Evolutionary conservation across 169 alveolate genomes (phyloP), one percentile per base, ranked within the genome.

Genomic region (Babesia sp.): DNA sequence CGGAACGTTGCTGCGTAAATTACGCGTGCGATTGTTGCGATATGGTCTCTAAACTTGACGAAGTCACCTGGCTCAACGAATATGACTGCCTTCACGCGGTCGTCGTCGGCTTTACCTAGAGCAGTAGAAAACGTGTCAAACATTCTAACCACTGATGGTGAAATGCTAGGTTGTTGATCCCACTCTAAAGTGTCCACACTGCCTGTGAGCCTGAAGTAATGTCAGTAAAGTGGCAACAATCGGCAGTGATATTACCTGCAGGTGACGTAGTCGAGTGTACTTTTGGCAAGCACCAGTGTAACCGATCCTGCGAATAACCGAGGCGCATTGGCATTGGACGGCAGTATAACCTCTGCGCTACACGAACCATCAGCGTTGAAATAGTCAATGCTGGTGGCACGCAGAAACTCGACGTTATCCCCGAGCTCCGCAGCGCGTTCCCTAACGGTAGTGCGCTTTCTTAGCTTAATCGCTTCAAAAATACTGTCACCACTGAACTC

Each of bases 121-220:
- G 93, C 87, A 22, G 45, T 72, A 26, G 91, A 48, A 36, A 88
- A 59, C 24, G 90, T 68, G 75, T 88, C 84, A 67, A 88, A 88
- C 93, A 84, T 88, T 5, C 68, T 85, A 24, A 88, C 91, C 29
- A 88, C 90, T 7, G 87, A 64, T 24, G 86, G 90, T 14, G 93
- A 69, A 42, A 88, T 84, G n/a, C 90, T 71, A 1, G 90, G 86
- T 29, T 88, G 87, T 24, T 58, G 83, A 45, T 77, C 90, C 93
- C 93, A 88, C 22, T 88, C 81, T 60, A 74, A 18, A 26, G 85
- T 54, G 37, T 45, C 71, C 1, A 71, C 63, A 55, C 85, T 72
- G 6, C 63, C 77, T 9, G 84, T 55, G 14, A 81, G 70, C 79
- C 89, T 81, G 29, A n/a, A 51, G 26, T 55, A 9, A 12, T 22